phyloP scores from a whole-genome alignment of 495 filamentous ascomycete species.

The Evernia prunastri region DNA sequence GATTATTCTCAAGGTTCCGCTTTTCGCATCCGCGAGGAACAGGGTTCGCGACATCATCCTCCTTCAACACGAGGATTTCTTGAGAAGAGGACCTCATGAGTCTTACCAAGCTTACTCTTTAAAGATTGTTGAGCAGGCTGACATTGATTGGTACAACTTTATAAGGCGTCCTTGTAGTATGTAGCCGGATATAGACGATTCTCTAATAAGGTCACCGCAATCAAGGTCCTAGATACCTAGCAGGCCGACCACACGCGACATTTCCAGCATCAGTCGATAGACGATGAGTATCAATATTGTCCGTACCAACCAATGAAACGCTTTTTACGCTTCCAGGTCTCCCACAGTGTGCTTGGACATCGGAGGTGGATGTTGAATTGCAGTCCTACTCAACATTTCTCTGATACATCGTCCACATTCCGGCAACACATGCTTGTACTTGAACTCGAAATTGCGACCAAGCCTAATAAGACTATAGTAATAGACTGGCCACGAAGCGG shows the following conservation, averaged over 20 bases:
- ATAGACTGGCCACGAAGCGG: conserved; percentile 1
- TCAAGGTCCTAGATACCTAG: conserved; percentile 46
- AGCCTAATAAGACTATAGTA: conserved; percentile 45
- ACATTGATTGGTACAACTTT: background rate
- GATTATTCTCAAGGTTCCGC: conserved; percentile 31
- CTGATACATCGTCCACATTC: conserved; percentile 35
- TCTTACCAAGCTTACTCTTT: conserved; percentile 26
- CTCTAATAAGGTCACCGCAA: conserved; percentile 10
- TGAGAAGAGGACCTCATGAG: conserved; percentile 25
- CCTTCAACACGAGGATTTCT: background rate
- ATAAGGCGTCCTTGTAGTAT: background rate
- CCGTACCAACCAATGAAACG: background rate
- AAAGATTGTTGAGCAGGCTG: conserved; percentile 42
- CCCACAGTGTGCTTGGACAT: conserved; percentile 31
- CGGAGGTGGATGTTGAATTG: conserved; percentile 42
- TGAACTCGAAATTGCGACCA: conserved; percentile 48
- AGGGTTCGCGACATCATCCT: background rate
- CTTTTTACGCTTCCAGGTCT: background rate
- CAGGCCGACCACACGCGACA: conserved; percentile 7
- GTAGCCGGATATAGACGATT: background rate
- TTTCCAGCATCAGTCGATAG: conserved; percentile 3
- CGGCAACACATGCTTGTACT: conserved; percentile 42
- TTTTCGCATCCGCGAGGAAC: background rate
- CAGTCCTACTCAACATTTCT: conserved; percentile 35
- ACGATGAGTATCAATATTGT: background rate